Evolutionary conservation across 345 rosid genomes (phyloP).

Genomic region (Rhizophora apiculata): DNA sequence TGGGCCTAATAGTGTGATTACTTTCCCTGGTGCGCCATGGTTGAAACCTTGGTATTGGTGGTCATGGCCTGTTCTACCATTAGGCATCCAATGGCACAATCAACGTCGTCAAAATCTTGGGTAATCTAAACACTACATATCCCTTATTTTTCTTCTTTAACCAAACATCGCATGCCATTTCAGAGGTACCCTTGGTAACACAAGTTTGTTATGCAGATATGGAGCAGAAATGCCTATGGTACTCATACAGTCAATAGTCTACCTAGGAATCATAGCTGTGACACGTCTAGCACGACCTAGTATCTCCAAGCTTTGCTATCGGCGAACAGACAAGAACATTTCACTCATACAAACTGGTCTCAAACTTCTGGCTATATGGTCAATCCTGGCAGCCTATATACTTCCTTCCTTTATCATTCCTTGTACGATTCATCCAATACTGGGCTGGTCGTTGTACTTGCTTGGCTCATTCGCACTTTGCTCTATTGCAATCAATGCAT

Average conservation of each 20-base stretch:
- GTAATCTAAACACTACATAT: constrained; percentile 22
- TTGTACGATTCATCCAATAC: constrained; percentile 67
- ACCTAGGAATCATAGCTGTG: constrained; percentile 57
- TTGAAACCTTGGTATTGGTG: constrained; percentile 99
- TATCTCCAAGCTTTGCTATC: constrained; percentile 74
- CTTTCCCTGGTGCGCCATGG: constrained; percentile 95
- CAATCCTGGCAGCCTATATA: constrained; percentile 63
- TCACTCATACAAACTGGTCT: constrained; percentile 49
- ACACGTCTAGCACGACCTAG: constrained; percentile 70
- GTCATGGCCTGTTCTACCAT: constrained; percentile 95
- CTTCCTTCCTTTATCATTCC: constrained; percentile 78
- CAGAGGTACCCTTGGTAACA: constrained; percentile 3
- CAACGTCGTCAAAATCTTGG: constrained; percentile 68
- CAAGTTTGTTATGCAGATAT: constrained; percentile 41
- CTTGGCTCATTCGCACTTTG: constrained; percentile 64
- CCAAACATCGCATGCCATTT: background rate
- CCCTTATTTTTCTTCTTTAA: background rate
- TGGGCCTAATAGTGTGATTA: constrained; percentile 88
- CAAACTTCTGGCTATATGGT: constrained; percentile 59
- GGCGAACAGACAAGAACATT: constrained; percentile 54
- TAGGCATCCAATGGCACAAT: constrained; percentile 84
- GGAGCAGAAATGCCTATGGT: constrained; percentile 68
- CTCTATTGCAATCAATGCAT: constrained; percentile 56
- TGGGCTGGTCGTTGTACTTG: constrained; percentile 82
- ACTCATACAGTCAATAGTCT: constrained; percentile 57